phyloP scores from a whole-genome alignment of 2,329 filamentous ascomycete species.

The Arthrobotrys megalospora region DNA sequence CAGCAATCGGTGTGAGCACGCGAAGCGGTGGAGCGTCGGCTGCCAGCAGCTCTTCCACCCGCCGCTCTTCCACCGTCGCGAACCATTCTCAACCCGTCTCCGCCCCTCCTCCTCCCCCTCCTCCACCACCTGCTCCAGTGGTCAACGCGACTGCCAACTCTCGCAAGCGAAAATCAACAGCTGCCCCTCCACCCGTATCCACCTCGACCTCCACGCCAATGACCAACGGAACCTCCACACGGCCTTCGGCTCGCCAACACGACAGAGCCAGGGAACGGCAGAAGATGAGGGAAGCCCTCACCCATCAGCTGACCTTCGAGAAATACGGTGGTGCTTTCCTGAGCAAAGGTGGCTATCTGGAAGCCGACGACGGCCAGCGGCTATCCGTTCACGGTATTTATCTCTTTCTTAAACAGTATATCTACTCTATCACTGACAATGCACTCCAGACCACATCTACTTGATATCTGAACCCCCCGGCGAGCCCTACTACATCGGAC shows the following conservation, averaged over 20 bases:
- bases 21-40: slow-evolving; percentile 60
- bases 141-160: slow-evolving; percentile 50
- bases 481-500: slow-evolving; percentile 96
- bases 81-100: slow-evolving; percentile 42
- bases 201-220: slow-evolving; percentile 63
- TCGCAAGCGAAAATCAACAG: slow-evolving; percentile 59
- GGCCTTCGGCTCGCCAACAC: slow-evolving; percentile 67
- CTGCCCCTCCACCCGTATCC: slow-evolving; percentile 63
- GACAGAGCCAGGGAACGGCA: slow-evolving; percentile 65
- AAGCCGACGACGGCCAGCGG: slow-evolving; percentile 90
- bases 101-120: slow-evolving; percentile 20
- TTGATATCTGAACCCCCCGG: slow-evolving; percentile 96
- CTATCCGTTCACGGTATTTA: slow-evolving; percentile 84
- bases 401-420: slow-evolving; percentile 9
- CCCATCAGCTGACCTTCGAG: slow-evolving; percentile 92
- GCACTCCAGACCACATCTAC: slow-evolving; percentile 82
- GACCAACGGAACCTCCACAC: slow-evolving; percentile 64
- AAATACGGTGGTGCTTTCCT: slow-evolving; percentile 76
- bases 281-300: slow-evolving; percentile 72
- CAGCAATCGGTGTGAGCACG: slow-evolving; percentile 65
- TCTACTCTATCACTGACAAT: slow-evolving; percentile 1
- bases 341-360: slow-evolving; percentile 79
- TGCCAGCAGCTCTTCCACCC: slow-evolving; percentile 65
- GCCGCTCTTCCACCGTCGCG: slow-evolving; percentile 66
- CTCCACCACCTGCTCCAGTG: slow-evolving; percentile 23